Evolutionary conservation across 2,329 filamentous ascomycete genomes (phyloP), one percentile per base, ranked within the genome.

Genomic region (Penicillium expansum): DNA sequence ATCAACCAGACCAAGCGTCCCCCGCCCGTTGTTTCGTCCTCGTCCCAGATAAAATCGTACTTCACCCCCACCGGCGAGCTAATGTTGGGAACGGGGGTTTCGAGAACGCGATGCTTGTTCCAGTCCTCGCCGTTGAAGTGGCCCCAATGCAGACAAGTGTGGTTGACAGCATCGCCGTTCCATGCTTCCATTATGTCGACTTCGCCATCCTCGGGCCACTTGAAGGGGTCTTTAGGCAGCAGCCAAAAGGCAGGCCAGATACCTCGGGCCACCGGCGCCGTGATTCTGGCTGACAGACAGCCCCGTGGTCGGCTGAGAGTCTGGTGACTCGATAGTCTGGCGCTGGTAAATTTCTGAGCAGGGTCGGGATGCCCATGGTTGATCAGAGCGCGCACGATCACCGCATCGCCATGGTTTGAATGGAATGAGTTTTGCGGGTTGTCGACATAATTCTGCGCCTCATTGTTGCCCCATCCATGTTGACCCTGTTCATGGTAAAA

Each of bases 231-330:
- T 64, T 66, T 63, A 60, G 64, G 64, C 59, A 66, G 62, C 61
- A 66, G 58, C 64, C 64, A 66, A 61, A 66, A 66, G 37, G 64
- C 64, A 38, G 64, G 64, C 64, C 64, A 66, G 56, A 66, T 65
- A 53, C 64, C 64, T 20, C 55, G 55, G 22, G 64, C 64, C 9
- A 65, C 59, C 2, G 64, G 64, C 18, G 64, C 62, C 3, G 49
- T 65, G 32, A 66, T 65, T 50, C 61, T 58, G 47, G 61, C 64
- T 8, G 62, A 64, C n/a, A 66, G 61, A 59, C 64, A 66, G 35
- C 64, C 64, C 6, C 62, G 62, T 47, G 62, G 55, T 55, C 64
- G 62, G 38, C 51, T n/a, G 39, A 66, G 64, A 22, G 62, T 62
- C 43, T 66, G 64, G 37, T 38, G 61, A 50, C 64, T 66, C n/a